Conservation (phyloP, 2,329 filamentous ascomycete genomes). For the Colletotrichum sp. region DNA sequence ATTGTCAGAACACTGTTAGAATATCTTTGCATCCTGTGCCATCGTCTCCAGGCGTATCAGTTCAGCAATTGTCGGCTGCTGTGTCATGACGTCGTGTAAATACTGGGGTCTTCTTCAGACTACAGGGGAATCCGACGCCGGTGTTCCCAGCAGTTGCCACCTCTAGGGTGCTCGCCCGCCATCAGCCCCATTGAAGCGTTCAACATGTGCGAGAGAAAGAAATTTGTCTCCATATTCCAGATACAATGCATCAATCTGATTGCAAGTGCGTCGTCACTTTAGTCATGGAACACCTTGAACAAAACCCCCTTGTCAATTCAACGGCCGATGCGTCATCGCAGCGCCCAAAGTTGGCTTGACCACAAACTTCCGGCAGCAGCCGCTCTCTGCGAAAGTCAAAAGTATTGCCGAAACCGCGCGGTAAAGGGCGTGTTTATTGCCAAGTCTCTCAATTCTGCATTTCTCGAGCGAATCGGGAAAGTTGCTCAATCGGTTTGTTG, state of each 20-base stretch:
- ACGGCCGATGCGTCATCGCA: background rate
- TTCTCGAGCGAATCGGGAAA: background rate
- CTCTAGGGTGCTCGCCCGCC: background rate
- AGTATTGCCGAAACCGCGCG: background rate
- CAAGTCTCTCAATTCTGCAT: background rate
- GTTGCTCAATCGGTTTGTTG: background rate
- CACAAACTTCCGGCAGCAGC: background rate
- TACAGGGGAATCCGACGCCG: background rate
- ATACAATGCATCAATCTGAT: background rate
- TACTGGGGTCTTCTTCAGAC: background rate
- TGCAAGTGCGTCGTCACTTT: background rate
- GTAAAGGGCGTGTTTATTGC: background rate
- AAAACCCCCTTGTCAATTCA: background rate
- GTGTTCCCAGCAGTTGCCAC: background rate
- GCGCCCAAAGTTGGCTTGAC: background rate
- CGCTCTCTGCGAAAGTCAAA: background rate
- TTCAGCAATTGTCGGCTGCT: background rate
- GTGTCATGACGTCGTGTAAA: background rate
- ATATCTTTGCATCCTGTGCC: background rate
- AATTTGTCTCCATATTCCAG: background rate
- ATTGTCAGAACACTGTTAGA: background rate
- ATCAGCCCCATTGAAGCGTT: background rate
- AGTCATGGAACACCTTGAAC: background rate
- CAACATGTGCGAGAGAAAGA: rapidly evolving
- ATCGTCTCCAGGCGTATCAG: background rate